Conservation (phyloP, 148 eudicot species). For the Simmondsia chinensis region DNA sequence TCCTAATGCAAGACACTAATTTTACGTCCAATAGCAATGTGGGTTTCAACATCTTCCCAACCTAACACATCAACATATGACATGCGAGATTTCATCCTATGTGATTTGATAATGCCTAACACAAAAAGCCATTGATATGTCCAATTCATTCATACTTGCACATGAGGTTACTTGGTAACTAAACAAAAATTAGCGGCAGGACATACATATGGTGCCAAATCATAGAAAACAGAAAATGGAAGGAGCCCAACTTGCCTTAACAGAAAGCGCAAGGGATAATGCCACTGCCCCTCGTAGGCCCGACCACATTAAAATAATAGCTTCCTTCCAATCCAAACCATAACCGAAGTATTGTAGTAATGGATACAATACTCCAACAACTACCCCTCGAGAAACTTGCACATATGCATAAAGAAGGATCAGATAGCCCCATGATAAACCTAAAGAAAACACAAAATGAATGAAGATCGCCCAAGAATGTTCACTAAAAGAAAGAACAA, state of each 20-base stretch:
- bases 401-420: slow-evolving; percentile 70
- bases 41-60: no score
- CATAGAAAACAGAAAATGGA: background rate
- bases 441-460: slow-evolving; percentile 20
- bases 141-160: no score
- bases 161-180: no score
- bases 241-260: slow-evolving; percentile 50
- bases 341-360: slow-evolving; percentile 69
- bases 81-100: no score
- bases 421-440: slow-evolving; percentile 80
- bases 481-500: background rate
- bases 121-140: no score
- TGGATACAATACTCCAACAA: slow-evolving; percentile 70
- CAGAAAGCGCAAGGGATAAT: slow-evolving; percentile 81
- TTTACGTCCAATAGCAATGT: no score
- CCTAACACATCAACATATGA: no score
- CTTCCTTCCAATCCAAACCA: slow-evolving; percentile 97
- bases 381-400: slow-evolving; percentile 59
- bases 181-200: no score
- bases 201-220: background rate
- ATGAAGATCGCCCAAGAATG: background rate
- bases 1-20: no score
- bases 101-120: no score
- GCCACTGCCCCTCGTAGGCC: slow-evolving; percentile 96
- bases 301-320: slow-evolving; percentile 72